phyloP scores from a whole-genome alignment of 805 yeast genomes.

The Komagataella mondaviorum region DNA sequence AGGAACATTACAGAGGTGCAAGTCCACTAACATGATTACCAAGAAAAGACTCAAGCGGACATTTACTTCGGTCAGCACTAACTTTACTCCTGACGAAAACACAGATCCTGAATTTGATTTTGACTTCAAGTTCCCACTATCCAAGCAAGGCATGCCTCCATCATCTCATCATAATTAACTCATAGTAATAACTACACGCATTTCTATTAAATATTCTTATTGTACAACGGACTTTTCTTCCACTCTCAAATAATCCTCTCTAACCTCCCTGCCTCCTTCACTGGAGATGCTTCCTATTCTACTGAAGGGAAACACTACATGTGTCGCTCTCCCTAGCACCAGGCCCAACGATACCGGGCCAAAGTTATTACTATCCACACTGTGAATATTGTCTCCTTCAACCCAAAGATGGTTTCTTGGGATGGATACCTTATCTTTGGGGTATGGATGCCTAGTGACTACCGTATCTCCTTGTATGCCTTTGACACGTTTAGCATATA shows the following conservation, averaged over 20 bases:
- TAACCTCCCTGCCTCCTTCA: slow-evolving; percentile 38
- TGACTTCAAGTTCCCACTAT: slow-evolving; percentile 3
- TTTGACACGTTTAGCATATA: slow-evolving; percentile 70
- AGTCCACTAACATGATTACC: slow-evolving; percentile 1
- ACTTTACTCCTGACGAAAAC: not conserved
- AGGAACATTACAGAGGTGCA: slow-evolving; percentile 1
- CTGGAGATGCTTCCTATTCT: slow-evolving; percentile 35
- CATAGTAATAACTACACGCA: not conserved
- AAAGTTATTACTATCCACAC: slow-evolving; percentile 75
- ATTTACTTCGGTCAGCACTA: not conserved
- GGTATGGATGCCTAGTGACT: slow-evolving; percentile 50
- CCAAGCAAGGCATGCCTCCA: not conserved
- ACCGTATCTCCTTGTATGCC: slow-evolving; percentile 66
- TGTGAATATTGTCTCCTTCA: slow-evolving; percentile 83
- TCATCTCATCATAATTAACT: not conserved
- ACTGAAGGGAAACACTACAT: slow-evolving; percentile 56
- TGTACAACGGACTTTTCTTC: not conserved
- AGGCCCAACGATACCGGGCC: slow-evolving; percentile 82
- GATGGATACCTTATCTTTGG: slow-evolving; percentile 42
- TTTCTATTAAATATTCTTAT: not conserved
- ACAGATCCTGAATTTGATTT: not conserved
- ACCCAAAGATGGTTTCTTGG: slow-evolving; percentile 87
- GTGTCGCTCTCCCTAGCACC: slow-evolving; percentile 62
- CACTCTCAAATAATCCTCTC: slow-evolving; percentile 13
- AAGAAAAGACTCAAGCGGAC: not conserved